phyloP scores from a whole-genome alignment of 148 eudicot genomes.

The Camellia japonica region DNA sequence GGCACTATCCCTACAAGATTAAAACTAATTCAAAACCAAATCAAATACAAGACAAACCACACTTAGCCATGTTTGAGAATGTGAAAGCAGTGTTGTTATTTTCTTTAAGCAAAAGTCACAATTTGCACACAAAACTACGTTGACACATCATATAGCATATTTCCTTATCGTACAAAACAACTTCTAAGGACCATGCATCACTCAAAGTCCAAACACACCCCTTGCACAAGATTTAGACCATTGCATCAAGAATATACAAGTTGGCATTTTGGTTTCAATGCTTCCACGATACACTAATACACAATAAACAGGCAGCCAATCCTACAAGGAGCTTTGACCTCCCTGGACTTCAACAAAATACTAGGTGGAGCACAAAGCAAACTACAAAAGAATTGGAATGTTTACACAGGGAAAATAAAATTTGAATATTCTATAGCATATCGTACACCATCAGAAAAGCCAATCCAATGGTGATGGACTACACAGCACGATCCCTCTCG shows the following conservation, averaged over 20 bases:
- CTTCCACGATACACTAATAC: background rate
- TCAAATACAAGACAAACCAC: background rate
- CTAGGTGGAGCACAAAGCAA: background rate
- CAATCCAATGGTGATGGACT: too few species aligned
- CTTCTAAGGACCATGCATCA: background rate
- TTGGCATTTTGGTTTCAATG: background rate
- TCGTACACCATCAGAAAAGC: too few species aligned
- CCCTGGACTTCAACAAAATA: background rate
- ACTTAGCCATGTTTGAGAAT: background rate
- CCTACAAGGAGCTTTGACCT: background rate
- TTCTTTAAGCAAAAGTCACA: background rate
- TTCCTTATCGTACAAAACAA: background rate
- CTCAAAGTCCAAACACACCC: background rate
- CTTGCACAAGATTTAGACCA: background rate
- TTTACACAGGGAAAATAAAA: too few species aligned
- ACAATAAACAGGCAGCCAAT: background rate
- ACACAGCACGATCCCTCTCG: too few species aligned
- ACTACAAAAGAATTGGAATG: background rate
- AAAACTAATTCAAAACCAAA: background rate
- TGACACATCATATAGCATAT: background rate
- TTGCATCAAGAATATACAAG: background rate
- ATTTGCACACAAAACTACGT: background rate
- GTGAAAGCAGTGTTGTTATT: background rate
- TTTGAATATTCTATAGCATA: too few species aligned
- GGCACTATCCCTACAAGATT: background rate